Evolutionary conservation across 2,329 filamentous ascomycete species (phyloP).

Genomic region (Hypomyces perniciosus): DNA sequence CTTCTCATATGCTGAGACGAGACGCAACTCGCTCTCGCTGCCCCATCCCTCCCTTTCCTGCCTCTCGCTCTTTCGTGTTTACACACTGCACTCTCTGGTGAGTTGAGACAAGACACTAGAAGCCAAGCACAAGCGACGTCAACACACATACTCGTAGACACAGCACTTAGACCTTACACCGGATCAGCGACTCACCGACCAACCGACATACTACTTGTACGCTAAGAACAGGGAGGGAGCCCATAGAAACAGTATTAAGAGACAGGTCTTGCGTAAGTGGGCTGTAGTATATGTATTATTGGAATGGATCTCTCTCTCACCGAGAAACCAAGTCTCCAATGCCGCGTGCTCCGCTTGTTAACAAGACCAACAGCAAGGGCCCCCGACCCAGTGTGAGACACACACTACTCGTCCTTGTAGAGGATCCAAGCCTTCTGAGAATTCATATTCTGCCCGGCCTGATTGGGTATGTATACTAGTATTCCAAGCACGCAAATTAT

Average conservation of each 20-base stretch:
- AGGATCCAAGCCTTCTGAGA: no score
- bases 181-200: neutral
- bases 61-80: no score
- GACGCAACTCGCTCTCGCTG: neutral
- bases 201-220: neutral
- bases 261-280: neutral
- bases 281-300: neutral
- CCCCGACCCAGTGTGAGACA: neutral
- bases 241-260: neutral
- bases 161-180: neutral
- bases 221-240: neutral
- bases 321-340: neutral
- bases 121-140: no score
- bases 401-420: no score
- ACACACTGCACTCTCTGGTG: no score
- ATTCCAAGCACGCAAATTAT: no score
- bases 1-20: constrained; percentile 14
- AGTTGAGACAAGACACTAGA: no score
- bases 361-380: neutral
- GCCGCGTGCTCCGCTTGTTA: neutral
- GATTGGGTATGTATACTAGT: no score
- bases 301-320: neutral
- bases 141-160: no score
- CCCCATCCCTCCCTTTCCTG: neutral
- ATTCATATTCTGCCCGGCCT: no score